A percentile compares a stretch with the other conserved stretches of the same genome.
Conservation (phyloP, 2,329 filamentous ascomycete genomes). For the Stromatinia cepivora region DNA sequence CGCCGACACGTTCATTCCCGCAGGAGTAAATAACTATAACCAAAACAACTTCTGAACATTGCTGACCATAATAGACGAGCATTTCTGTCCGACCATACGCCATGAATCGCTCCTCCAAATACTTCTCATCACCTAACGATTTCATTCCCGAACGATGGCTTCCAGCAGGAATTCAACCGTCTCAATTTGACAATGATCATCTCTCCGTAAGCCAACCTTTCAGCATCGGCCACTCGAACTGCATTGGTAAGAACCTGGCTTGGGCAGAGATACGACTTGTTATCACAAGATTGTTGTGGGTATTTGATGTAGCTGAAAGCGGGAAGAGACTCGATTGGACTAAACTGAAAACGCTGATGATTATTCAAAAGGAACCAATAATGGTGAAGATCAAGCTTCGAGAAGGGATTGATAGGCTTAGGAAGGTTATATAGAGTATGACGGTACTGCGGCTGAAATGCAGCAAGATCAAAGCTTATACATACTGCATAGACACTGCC, state of each 20-base stretch:
- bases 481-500: too few relatives aligned
- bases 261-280: background rate
- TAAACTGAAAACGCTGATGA: background rate
- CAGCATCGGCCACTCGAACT: background rate
- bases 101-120: background rate
- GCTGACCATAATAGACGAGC: background rate
- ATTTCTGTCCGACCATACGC: background rate
- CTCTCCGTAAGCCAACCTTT: background rate
- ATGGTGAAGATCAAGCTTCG: background rate
- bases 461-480: too few relatives aligned
- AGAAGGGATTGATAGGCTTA: background rate
- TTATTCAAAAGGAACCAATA: background rate
- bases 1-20: background rate
- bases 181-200: background rate
- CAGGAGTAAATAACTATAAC: background rate
- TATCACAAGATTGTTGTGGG: background rate
- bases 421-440: background rate
- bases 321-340: background rate
- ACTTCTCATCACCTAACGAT: constrained; percentile 15
- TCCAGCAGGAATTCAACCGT: background rate
- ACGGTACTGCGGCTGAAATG: too few relatives aligned
- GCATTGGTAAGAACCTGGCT: background rate
- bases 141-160: constrained; percentile 41
- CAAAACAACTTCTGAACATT: accelerated
- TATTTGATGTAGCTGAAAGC: background rate